These are phyloP conservation scores for Suillus subalutaceus DNA, from an alignment of 768 basidiomycete species.

Conservation along the genomic window DNA sequence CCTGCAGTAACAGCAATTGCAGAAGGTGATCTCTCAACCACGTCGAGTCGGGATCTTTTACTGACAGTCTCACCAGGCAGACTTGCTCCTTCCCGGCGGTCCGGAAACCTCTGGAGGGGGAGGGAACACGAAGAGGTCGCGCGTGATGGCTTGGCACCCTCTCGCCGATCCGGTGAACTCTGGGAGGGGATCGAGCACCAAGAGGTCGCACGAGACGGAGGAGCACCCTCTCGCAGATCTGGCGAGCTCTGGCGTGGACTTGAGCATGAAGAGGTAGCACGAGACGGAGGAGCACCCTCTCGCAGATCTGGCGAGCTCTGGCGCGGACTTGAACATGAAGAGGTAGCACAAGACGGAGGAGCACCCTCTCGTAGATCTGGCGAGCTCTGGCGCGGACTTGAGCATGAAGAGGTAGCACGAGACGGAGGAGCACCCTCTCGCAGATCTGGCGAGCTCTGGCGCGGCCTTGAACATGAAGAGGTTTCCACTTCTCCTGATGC, in stretches of 20 bases:
- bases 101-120: background rate
- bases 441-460: conserved; percentile 6
- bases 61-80: background rate
- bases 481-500: background rate
- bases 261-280: background rate
- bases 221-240: background rate
- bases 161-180: background rate
- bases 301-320: conserved; percentile 4
- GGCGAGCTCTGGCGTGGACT: background rate
- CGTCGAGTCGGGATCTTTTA: background rate
- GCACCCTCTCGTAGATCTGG: background rate
- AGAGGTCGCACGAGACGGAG: background rate
- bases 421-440: background rate
- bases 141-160: background rate
- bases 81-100: conserved; percentile 1
- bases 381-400: background rate
- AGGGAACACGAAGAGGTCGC: background rate
- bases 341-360: background rate
- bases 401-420: background rate
- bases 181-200: background rate
- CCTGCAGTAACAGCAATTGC: background rate
- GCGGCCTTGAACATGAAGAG: conserved; percentile 5
- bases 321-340: background rate
- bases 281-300: background rate
- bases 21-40: background rate